These are phyloP conservation scores for Anthoceros angustus DNA, from an alignment of 225 moss, liverwort and hornwort species.

Conservation along the genomic window DNA sequence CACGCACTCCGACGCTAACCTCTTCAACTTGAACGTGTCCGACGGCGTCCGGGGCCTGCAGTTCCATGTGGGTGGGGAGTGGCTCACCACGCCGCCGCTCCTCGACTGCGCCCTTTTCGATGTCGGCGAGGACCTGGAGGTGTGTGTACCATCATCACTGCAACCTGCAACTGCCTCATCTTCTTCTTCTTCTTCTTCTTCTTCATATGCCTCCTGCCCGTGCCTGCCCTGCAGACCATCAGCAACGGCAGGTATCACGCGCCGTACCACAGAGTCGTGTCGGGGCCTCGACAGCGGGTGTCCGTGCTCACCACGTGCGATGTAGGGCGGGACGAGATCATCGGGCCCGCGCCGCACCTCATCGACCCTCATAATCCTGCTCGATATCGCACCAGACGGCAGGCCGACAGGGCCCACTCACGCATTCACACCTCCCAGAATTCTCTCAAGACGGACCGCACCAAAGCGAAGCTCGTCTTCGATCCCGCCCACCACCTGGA, in stretches of 20 bases:
- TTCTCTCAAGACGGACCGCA: no score
- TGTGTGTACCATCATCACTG: no score
- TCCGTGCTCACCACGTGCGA: neutral
- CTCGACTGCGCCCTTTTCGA: neutral
- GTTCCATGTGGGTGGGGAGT: neutral
- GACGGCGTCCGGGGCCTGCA: neutral
- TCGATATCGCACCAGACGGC: neutral
- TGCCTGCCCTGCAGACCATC: no score
- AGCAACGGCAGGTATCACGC: neutral
- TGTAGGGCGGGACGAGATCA: neutral
- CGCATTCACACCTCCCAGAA: neutral
- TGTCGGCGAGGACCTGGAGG: neutral
- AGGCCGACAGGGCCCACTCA: neutral
- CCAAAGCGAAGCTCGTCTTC: no score
- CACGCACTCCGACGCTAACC: neutral
- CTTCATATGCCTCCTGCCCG: no score
- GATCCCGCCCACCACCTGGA: no score
- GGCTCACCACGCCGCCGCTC: neutral
- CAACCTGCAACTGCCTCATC: no score
- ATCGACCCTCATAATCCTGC: no score
- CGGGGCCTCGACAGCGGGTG: neutral
- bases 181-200: no score
- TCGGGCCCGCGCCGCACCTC: neutral
- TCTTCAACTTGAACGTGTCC: neutral
- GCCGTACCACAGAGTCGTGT: neutral